Base-by-base conservation (phyloP, 108 stramenopile species). In the Ochromonas danica region DNA sequence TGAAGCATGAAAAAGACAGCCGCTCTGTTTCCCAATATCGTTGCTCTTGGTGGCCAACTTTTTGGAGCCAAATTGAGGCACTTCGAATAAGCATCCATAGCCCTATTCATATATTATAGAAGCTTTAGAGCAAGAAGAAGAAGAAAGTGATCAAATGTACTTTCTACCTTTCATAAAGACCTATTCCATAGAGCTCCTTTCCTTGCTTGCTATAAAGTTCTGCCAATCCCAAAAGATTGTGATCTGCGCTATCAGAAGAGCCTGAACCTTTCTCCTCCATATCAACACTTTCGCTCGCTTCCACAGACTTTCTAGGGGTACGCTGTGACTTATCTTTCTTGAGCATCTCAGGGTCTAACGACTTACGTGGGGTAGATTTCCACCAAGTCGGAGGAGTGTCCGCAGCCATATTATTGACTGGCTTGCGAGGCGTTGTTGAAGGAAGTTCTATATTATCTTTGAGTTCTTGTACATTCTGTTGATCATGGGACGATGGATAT, bases 151-250 rank as follows among this genome's bases (percentile, higher is more conserved):
- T 31, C 17, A 70, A 10, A 70, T 22, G 40, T 70, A 22, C 51
- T 10, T 10, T 33, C 6, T 27, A 75, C 72, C 28, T 57, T 28
- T 75, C 72, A 41, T 75, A 75, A 3, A 14, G 40, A 27, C 31
- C 27, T 33, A 27, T 17, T 38, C 10, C 3, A 25, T 75, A 75
- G 31, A 28, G 22, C 31, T 75, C 27, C 51, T 75, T 75, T 6
- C 72, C 72, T 36, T 75, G 72, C 28, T 57, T 75, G 43, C 51
- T 75, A 41, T 75, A 75, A 6, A 60, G 10, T 33, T 75, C 72
- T 41, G 35, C n/a, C 10, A 75, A 10, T 27, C 38, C 40, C 14
- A 33, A 42, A 38, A 75, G 43, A 10, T 6, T 75, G 14, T 67
- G 6, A 36, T 67, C 63, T 14, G 27, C 3, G 3, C 31, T 36